Base-by-base conservation (phyloP, 805 yeast genomes). In the Wickerhamiella hasegawae region DNA sequence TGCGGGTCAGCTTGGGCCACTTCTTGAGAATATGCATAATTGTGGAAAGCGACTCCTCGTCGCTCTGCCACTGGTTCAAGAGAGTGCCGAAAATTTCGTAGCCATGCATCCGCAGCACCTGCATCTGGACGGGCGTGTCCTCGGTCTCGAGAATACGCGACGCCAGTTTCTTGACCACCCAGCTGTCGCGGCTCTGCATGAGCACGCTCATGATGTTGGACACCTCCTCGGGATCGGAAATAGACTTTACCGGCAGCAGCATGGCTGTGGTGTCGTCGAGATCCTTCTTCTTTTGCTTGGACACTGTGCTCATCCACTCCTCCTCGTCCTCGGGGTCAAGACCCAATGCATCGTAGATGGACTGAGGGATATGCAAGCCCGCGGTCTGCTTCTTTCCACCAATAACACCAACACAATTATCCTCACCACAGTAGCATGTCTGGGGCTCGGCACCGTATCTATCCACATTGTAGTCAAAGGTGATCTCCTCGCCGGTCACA, bases 371-470 rank as follows among this genome's bases (percentile, higher is more conserved):
- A 27, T 81, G 66, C 1, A 87, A 87, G 22, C 87, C 80, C 46
- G 84, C 94, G 2, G 97, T 84, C 59, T 90, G 98, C 2, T 94
- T 87, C 56, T 84, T 85, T 33, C 98, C 98, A 44, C 97, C 98
- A 63, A 87, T 71, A 45, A 78, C 76, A 23, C 96, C 94, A 29
- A 83, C 67, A 66, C 98, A 87, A 56, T 83, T 85, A 20, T 78
- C 65, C 44, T 84, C 92, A 3, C 93, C 95, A 60, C 98, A 87
- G 57, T 79, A 80, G 58, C 98, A 87, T 22, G 80, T 78, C 59
- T 90, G 97, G 11, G 92, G 83, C 39, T 75, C 76, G 2, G 96
- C 93, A 21, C 98, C 98, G 54, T 85, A 87, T 43, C 97, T 65
- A 57, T 87, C 98, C 23, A 90, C 97, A 49, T 87, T 87, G 56